Evolutionary conservation across 495 filamentous ascomycete genomes (phyloP).

Genomic region (Trichocladium antarcticum): DNA sequence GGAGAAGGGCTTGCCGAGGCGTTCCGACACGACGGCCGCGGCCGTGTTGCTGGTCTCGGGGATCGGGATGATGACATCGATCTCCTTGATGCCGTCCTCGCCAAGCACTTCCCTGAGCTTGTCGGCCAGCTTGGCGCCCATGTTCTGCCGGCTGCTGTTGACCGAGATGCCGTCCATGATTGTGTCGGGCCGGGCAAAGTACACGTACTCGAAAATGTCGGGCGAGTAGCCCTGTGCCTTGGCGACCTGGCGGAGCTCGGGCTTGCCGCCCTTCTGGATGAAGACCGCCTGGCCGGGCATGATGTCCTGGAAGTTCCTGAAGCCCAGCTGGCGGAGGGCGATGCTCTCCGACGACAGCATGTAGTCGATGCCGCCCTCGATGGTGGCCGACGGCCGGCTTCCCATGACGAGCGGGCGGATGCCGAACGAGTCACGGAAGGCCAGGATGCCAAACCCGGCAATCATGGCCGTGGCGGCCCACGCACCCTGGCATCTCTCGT

Average conservation of each 20-base stretch:
- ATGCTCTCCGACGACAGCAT: slow-evolving; percentile 98
- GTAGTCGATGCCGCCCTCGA: slow-evolving; percentile 70
- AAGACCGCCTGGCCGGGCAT: slow-evolving; percentile 89
- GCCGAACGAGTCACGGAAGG: slow-evolving; percentile 75
- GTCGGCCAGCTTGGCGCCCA: slow-evolving; percentile 80
- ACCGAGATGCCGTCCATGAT: slow-evolving; percentile 91
- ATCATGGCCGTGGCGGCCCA: slow-evolving; percentile 76
- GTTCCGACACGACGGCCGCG: slow-evolving; percentile 66
- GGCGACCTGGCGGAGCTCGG: slow-evolving; percentile 67
- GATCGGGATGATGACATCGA: slow-evolving; percentile 55
- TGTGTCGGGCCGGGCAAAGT: slow-evolving; percentile 80
- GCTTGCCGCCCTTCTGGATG: slow-evolving; percentile 70
- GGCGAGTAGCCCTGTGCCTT: slow-evolving; percentile 65
- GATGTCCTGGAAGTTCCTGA: slow-evolving; percentile 71
- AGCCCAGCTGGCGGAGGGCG: slow-evolving; percentile 78
- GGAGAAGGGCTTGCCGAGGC: slow-evolving; percentile 67
- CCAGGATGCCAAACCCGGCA: slow-evolving; percentile 83
- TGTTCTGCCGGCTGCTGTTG: slow-evolving; percentile 76
- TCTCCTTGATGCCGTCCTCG: slow-evolving; percentile 63
- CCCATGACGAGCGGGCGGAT: slow-evolving; percentile 86
- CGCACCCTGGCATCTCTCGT: slow-evolving; percentile 66
- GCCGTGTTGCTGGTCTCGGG: slow-evolving; percentile 54
- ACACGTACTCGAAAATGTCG: slow-evolving; percentile 88
- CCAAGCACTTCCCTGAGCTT: slow-evolving; percentile 65
- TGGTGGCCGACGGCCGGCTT: slow-evolving; percentile 49